A percentile compares a stretch with the other conserved stretches of the same genome.
Conservation (phyloP, 306 rosid species). For the Cotoneaster glaucophyllus region DNA sequence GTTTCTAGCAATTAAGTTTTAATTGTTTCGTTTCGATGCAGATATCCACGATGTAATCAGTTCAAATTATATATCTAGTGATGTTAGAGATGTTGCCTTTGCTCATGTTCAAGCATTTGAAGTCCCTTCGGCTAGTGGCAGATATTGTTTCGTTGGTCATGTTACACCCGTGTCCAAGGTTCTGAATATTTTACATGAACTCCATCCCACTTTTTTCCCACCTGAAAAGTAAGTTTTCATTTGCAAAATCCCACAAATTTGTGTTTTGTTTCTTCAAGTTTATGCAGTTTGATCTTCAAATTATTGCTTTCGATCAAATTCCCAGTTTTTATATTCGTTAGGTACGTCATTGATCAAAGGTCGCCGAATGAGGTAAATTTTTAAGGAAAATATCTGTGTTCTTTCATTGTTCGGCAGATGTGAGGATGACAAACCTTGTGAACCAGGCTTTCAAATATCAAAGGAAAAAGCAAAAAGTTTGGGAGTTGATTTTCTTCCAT, state of each 20-base stretch:
- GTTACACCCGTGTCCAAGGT: not conserved
- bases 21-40: not conserved
- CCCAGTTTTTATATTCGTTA: not conserved
- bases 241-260: not conserved
- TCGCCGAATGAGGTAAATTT: not conserved
- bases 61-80: not conserved
- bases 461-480: slow-evolving; percentile 10
- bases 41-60: not conserved
- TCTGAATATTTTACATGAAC: slow-evolving; percentile 1
- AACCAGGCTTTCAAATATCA: not conserved
- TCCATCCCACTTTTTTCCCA: not conserved
- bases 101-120: slow-evolving; percentile 25
- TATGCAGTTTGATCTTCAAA: not conserved
- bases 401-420: slow-evolving; percentile 1
- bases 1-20: no score
- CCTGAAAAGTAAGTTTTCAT: slow-evolving; percentile 5
- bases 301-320: not conserved
- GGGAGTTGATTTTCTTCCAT: slow-evolving; percentile 14
- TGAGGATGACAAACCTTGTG: slow-evolving; percentile 1
- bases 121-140: slow-evolving; percentile 18
- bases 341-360: not conserved
- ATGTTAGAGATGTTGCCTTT: slow-evolving; percentile 26
- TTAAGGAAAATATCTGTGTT: not conserved
- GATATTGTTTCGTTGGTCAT: slow-evolving; percentile 18
- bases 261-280: not conserved